Evolutionary conservation across 1,139 yeast species (phyloP), one percentile per base, ranked within the genome.

Genomic region (Candida glucosophila): DNA sequence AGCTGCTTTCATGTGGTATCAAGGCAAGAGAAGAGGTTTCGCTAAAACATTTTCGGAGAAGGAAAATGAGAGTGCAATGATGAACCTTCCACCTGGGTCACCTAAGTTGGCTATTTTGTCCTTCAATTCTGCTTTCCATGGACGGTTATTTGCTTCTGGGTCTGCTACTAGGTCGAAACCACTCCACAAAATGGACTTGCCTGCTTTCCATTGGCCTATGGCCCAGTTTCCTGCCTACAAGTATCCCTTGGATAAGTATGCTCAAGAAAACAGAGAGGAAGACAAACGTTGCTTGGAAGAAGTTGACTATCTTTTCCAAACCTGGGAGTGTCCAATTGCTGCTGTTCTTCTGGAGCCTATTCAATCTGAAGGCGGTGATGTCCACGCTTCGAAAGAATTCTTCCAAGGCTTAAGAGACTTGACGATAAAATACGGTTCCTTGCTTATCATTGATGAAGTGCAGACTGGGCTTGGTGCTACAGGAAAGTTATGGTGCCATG

Each of bases 381-480:
- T 79, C 63, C 93, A 80, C 48, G 92, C 81, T 9, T 73, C 85
- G 20, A 65, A 72, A 16, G 68, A 56, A 20, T 81, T 78, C 57
- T 79, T 80, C 78, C 88, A 78, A 54, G 81, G 83, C 22, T 61
- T 80, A 40, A 74, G 88, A 51, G 77, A 74, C 40, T 52, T 81
- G 41, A 77, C 90, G 33, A 54, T 72, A 48, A 72, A 76, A 48
- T 59, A 77, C 52, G 79, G 72, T 32, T 73, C 80, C 27, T 64
- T 78, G 38, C 57, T 80, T 60, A 81, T 81, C 40, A 73, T 79
- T 34, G 92, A 81, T 48, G 92, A 80, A 56, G 93, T 80, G 31
- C 93, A 80, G 58, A 81, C 92, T 29, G 93, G 93, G 48, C 81
- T 80, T 31, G 92, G 85, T 43, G 88, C 88, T 32, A 77, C 92